A percentile compares a stretch with the other conserved stretches of the same genome.
These are phyloP conservation scores for Leccinum pellstonianum DNA, from an alignment of 768 basidiomycete species.

Conservation along the genomic window DNA sequence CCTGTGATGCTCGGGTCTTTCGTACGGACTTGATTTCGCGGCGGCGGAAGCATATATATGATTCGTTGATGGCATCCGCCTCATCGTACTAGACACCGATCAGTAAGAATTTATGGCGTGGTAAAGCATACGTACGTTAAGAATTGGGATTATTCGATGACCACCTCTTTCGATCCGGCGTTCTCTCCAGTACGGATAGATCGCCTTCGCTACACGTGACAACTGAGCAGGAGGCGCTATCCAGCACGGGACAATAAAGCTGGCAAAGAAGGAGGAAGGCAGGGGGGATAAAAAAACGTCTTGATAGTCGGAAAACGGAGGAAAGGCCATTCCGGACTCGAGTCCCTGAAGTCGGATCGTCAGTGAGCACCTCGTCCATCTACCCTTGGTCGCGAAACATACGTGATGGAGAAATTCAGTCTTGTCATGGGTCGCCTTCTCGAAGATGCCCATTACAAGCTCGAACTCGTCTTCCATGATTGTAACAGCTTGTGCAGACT, in stretches of 20 bases:
- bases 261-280: slow-evolving; percentile 62
- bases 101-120: neutral
- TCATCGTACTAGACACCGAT: slow-evolving; percentile 67
- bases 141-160: slow-evolving; percentile 77
- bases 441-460: slow-evolving; percentile 91
- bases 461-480: slow-evolving; percentile 94
- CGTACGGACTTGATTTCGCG: slow-evolving; percentile 92
- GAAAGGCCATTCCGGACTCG: slow-evolving; percentile 67
- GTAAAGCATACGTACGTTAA: slow-evolving; percentile 64
- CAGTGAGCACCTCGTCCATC: neutral
- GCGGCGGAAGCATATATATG: slow-evolving; percentile 95
- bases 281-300: slow-evolving; percentile 62
- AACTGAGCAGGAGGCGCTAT: slow-evolving; percentile 63
- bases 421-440: slow-evolving; percentile 87
- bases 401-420: slow-evolving; percentile 90
- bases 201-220: slow-evolving; percentile 62
- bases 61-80: slow-evolving; percentile 84
- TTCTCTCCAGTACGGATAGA: slow-evolving; percentile 91
- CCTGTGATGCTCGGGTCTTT: slow-evolving; percentile 91
- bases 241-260: slow-evolving; percentile 64
- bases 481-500: slow-evolving; percentile 56
- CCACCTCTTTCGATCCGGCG: slow-evolving; percentile 79
- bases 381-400: slow-evolving; percentile 31
- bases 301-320: slow-evolving; percentile 71
- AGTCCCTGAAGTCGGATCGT: slow-evolving; percentile 43